A percentile compares a stretch with the other conserved stretches of the same genome.
These are phyloP conservation scores for Teunomyces kruisii DNA, from an alignment of 805 yeast species.

Conservation along the genomic window DNA sequence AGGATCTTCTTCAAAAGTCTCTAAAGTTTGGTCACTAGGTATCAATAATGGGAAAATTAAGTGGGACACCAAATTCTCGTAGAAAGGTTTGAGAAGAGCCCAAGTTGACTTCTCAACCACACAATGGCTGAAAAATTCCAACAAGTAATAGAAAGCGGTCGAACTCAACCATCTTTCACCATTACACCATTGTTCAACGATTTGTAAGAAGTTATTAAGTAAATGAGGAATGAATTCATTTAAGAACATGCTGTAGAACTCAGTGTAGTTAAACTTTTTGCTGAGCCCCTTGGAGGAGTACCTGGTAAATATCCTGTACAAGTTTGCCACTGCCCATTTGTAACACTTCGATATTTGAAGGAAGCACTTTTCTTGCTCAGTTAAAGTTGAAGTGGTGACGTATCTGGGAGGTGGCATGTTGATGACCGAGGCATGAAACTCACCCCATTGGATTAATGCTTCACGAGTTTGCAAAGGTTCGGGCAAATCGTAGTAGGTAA, in stretches of 20 bases:
- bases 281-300: conserved; percentile 56
- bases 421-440: conserved; percentile 69
- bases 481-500: conserved; percentile 73
- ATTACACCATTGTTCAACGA: conserved; percentile 73
- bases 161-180: conserved; percentile 67
- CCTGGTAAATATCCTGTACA: conserved; percentile 67
- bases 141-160: conserved; percentile 61
- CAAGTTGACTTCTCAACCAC: conserved; percentile 58
- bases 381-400: conserved; percentile 49
- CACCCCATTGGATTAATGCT: conserved; percentile 64
- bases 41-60: conserved; percentile 76
- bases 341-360: conserved; percentile 66
- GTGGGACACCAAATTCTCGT: conserved; percentile 62
- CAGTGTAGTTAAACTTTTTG: conserved; percentile 54
- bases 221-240: conserved; percentile 71
- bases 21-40: conserved; percentile 66
- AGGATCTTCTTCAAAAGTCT: conserved; percentile 81
- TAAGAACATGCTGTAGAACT: conserved; percentile 56
- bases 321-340: conserved; percentile 83
- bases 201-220: conserved; percentile 58
- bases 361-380: conserved; percentile 54
- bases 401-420: conserved; percentile 57
- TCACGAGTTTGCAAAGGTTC: conserved; percentile 52
- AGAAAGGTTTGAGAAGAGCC: conserved; percentile 63
- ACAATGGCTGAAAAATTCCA: conserved; percentile 54